Evolutionary conservation across 2,329 filamentous ascomycete species (phyloP).

Genomic region (Zalaria obscura): DNA sequence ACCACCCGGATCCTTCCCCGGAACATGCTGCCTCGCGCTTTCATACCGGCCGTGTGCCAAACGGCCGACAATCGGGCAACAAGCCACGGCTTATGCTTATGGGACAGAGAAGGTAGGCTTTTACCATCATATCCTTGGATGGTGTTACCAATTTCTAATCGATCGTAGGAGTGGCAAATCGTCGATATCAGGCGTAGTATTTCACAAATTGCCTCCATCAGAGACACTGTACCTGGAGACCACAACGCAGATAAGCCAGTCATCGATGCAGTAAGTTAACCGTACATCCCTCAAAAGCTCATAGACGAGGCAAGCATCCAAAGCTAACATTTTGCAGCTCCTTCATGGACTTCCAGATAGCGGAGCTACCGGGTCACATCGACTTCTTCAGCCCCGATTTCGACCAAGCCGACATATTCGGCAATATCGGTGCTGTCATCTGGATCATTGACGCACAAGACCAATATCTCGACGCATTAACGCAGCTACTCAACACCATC

Average conservation of each 20-base stretch:
- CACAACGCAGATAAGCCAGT: constrained; percentile 85
- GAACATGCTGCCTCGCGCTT: constrained; percentile 3
- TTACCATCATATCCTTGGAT: constrained; percentile 2
- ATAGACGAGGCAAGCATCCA: not conserved
- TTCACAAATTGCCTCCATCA: constrained; percentile 90
- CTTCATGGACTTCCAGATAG: constrained; percentile 98
- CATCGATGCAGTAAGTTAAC: constrained; percentile 71
- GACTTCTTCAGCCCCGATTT: constrained; percentile 84
- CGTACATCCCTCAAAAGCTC: not conserved
- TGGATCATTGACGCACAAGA: constrained; percentile 99
- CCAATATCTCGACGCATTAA: constrained; percentile 86
- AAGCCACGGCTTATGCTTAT: constrained; percentile 84
- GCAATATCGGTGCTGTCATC: constrained; percentile 83
- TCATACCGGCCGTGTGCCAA: constrained; percentile 28
- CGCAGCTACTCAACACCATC: constrained; percentile 75
- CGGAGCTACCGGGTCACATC: constrained; percentile 92
- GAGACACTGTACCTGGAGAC: constrained; percentile 95
- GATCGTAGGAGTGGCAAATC: constrained; percentile 78
- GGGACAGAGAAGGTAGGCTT: constrained; percentile 74
- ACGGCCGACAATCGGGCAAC: constrained; percentile 39
- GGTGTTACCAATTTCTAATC: constrained; percentile 1
- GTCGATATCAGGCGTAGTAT: constrained; percentile 97
- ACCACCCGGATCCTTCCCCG: constrained; percentile 3
- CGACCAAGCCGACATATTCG: constrained; percentile 86
- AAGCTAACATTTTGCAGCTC: constrained; percentile 43